Evolutionary conservation across 306 rosid species (phyloP).

Genomic region (Prunus salicina): DNA sequence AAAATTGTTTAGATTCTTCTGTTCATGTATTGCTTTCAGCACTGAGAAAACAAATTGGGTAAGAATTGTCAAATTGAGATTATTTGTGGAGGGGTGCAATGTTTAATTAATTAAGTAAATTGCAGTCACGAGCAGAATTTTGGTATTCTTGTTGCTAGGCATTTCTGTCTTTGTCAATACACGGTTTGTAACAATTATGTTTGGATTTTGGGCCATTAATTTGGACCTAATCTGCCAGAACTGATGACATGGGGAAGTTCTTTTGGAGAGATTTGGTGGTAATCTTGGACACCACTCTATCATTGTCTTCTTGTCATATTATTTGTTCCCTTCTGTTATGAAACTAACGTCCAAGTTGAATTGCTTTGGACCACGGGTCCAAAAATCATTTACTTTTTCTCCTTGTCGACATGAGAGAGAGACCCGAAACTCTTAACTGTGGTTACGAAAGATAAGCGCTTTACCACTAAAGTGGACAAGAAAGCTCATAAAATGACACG

Average conservation of each 20-base stretch:
- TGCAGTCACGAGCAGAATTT: slow-evolving; percentile 13
- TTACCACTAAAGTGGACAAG: too few relatives aligned
- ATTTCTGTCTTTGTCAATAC: neutral
- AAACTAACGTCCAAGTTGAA: neutral
- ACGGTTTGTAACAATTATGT: neutral
- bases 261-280: slow-evolving; percentile 1
- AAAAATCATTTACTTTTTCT: neutral
- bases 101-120: neutral
- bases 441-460: too few relatives aligned
- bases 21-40: neutral
- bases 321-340: neutral
- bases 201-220: neutral
- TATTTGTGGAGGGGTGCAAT: neutral
- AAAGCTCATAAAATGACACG: neutral
- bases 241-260: neutral
- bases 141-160: slow-evolving; percentile 6
- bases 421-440: too few relatives aligned
- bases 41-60: neutral
- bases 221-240: slow-evolving; percentile 13
- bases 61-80: neutral
- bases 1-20: too few relatives aligned
- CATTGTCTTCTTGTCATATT: neutral
- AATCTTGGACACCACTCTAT: slow-evolving; percentile 12
- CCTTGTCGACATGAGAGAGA: neutral
- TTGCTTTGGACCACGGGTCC: neutral